Evolutionary conservation across 2,329 filamentous ascomycete species (phyloP).

Genomic region (Aspergillus vadensis): DNA sequence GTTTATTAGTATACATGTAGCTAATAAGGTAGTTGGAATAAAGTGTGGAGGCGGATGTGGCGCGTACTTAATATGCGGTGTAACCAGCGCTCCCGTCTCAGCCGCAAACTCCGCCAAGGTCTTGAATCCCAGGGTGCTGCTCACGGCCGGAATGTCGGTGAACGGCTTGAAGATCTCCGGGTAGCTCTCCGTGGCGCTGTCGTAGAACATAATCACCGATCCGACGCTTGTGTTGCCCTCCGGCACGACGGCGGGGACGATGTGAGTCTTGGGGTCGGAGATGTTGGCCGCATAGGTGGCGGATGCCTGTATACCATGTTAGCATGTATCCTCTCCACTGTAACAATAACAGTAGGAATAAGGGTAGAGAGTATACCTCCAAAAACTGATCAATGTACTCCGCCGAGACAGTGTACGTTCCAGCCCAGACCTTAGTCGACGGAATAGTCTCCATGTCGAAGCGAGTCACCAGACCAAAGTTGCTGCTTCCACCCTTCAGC

Average conservation of each 20-base stretch:
- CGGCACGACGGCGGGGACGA: slow-evolving; percentile 33
- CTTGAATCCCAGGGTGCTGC: slow-evolving; percentile 40
- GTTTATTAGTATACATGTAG: neutral
- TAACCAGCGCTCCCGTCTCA: slow-evolving; percentile 37
- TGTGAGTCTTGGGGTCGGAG: slow-evolving; percentile 33
- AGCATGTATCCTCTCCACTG: neutral
- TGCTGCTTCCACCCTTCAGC: slow-evolving; percentile 47
- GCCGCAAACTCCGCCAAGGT: slow-evolving; percentile 37
- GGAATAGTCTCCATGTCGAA: slow-evolving; percentile 40
- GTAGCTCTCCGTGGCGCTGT: slow-evolving; percentile 33
- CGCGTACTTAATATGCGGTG: slow-evolving; percentile 36
- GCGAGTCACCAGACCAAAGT: slow-evolving; percentile 47
- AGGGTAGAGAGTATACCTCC: slow-evolving; percentile 16
- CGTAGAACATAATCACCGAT: slow-evolving; percentile 43
- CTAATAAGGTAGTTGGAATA: neutral
- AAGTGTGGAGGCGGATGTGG: no score
- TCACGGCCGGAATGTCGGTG: slow-evolving; percentile 37
- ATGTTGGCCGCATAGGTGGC: slow-evolving; percentile 32
- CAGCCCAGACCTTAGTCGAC: slow-evolving; percentile 38
- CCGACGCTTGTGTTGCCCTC: slow-evolving; percentile 29
- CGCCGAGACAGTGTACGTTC: slow-evolving; percentile 28
- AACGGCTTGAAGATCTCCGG: slow-evolving; percentile 40
- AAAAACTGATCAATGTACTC: slow-evolving; percentile 31
- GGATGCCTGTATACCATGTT: slow-evolving; percentile 22
- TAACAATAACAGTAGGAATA: no score